Base-by-base conservation (phyloP, 495 filamentous ascomycete genomes). In the Hypoxylon lenormandii region DNA sequence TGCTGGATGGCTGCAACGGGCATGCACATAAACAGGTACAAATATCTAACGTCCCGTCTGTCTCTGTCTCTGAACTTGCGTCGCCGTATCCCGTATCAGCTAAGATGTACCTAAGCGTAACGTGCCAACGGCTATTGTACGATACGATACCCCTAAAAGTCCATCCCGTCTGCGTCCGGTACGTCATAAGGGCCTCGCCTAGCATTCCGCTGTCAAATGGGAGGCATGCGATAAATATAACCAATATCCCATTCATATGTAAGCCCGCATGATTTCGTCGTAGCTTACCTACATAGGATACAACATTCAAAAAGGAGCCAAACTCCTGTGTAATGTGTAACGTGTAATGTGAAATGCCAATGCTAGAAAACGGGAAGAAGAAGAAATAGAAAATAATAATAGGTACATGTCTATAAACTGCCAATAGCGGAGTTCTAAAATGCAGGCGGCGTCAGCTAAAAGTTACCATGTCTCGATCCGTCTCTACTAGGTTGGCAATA, bases 141-240 rank as follows among this genome's bases (percentile, higher is more conserved):
- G 30, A 33, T 33, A 7, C 30, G 10, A 7, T 5, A 33, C 10
- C 10, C 30, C 30, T 1, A 33, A 33, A 33, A 11, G 1, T 33
- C 30, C 30, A 33, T 33, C 30, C 30, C 30, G 30, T 8, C 47
- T 49, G 16, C 51, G 30, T 65, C 57, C 21, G 6, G 6, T 65
- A 66, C 67, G 67, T 70, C 67, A 66, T 70, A 70, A 46, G 19
- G 12, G 23, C 45, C 46, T 61, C 38, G 67, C 51, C 61, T 70
- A 36, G 7, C 57, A 42, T 57, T 57, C 51, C 49, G 37, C 38
- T 28, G 37, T 57, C 67, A 46, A 70, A 70, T 70, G 49, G 37
- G 66, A 64, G 15, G 13, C 40, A 58, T 47, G 45, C 19, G 23
- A 52, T 60, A 60, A n/a, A 66, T 57, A 43, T 30, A 66, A 28